These are phyloP conservation scores for Tinospora cordifolia DNA, from an alignment of 164 flowering plant species.

Conservation along the genomic window DNA sequence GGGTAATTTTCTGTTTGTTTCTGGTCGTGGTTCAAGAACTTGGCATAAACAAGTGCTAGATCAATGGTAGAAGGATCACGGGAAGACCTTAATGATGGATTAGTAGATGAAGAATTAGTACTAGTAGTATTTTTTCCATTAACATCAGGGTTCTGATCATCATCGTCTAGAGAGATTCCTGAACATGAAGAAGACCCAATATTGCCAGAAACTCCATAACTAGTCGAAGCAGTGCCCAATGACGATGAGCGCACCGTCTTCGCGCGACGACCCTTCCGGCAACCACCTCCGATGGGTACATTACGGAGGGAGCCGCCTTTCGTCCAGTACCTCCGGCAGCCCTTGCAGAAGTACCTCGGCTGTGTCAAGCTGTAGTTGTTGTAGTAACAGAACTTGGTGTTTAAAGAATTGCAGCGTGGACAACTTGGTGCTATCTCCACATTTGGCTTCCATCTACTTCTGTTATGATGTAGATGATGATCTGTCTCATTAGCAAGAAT, in stretches of 20 bases:
- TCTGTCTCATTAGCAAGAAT: slow-evolving; percentile 28
- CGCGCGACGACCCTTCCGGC: slow-evolving; percentile 38
- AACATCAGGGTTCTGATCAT: not conserved
- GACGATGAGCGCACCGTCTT: slow-evolving; percentile 22
- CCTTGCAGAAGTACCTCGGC: slow-evolving; percentile 61
- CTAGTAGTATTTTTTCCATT: not conserved
- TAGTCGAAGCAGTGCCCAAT: not conserved
- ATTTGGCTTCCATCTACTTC: slow-evolving; percentile 39
- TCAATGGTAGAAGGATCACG: slow-evolving; percentile 29
- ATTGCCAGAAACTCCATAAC: not conserved
- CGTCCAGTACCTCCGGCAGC: slow-evolving; percentile 61
- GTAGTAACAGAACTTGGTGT: slow-evolving; percentile 64
- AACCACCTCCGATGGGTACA: slow-evolving; percentile 59
- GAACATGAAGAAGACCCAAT: not conserved
- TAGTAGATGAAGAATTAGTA: not conserved
- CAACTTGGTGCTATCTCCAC: slow-evolving; percentile 44
- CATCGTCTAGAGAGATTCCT: not conserved
- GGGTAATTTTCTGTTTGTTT: not conserved
- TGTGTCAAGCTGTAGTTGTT: slow-evolving; percentile 64
- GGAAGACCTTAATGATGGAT: not conserved
- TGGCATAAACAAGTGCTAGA: slow-evolving; percentile 54
- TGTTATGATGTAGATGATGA: slow-evolving; percentile 16
- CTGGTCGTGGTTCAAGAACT: slow-evolving; percentile 31
- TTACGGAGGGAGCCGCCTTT: slow-evolving; percentile 58
- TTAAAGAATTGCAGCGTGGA: slow-evolving; percentile 51